Base-by-base conservation (phyloP, 176 grass and related monocot species). In the Oryza meridionalis region DNA sequence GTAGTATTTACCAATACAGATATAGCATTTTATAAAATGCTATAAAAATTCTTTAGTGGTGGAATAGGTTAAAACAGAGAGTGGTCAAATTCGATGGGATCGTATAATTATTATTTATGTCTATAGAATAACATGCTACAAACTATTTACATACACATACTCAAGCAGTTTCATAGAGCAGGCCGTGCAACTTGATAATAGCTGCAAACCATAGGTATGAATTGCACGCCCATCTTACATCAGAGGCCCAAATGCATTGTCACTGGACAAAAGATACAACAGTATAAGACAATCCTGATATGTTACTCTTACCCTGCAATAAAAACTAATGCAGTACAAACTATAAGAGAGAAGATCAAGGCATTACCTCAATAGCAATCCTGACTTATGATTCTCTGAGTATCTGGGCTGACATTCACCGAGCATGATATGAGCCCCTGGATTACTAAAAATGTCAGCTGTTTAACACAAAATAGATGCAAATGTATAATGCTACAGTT, bases 361-460 rank as follows among this genome's bases (percentile, higher is more conserved):
- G 35, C 37, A 15, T 62, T 73, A 90, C 73, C 74, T 90, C 38
- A 86, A 47, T 90, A 86, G 51, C 88, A 90, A 69, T 90, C 88
- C 75, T 90, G 84, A 73, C 79, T 90, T 67, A 83, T 74, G 74
- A 90, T 90, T 43, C 38, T 29, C 80, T 83, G 84, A 31, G 75
- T 90, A 15, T 63, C 69, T 69, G 84, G 88, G 62, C 75, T 90
- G 80, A 90, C 65, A 83, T 86, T 86, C 75, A 86, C 69, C 0
- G 84, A 90, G 62, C 88, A 90, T 0, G 80, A 83, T 51, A 90
- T 25, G 17, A 86, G 84, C n/a, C 88, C 88, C 88, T 90, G 75
- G 0, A 83, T 26, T 6, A 83, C 24, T 29, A 31, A 45, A 67
- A 67, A 22, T 5, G 38, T 86, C 73, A 75, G 67, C 38, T 45